Percentiles rank a stretch among this genome's conserved stretches.
These are phyloP conservation scores for Solanum bulbocastanum DNA, from an alignment of 257 asterid species.

Conservation along the genomic window DNA sequence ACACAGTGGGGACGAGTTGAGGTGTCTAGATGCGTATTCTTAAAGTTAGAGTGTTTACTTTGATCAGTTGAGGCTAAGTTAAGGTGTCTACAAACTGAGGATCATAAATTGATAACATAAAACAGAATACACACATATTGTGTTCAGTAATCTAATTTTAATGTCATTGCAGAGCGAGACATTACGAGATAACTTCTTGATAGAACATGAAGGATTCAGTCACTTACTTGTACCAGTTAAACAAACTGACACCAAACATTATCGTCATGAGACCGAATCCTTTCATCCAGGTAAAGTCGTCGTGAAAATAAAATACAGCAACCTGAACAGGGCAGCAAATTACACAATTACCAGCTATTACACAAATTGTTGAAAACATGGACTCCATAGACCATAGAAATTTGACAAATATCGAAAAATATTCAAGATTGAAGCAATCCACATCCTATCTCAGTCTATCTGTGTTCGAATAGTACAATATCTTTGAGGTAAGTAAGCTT, in stretches of 20 bases:
- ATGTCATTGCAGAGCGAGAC: not conserved
- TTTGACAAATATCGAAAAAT: not conserved
- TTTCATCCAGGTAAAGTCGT: conserved; percentile 78
- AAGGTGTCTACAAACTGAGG: not conserved
- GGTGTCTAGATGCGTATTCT: not conserved
- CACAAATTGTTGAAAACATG: not conserved
- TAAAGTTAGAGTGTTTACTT: not conserved
- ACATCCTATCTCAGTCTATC: not conserved
- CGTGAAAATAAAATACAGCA: conserved; percentile 93
- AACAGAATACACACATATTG: not conserved
- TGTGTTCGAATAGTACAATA: not conserved
- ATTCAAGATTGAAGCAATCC: not conserved
- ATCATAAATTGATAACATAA: not conserved
- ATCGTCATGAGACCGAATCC: conserved; percentile 75
- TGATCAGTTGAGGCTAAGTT: not conserved
- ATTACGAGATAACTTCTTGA: not conserved
- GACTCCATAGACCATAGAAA: not conserved
- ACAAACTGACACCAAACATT: conserved; percentile 84
- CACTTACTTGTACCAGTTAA: conserved; percentile 99
- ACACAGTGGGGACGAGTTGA: not conserved
- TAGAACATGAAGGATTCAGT: not conserved
- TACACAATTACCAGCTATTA: not conserved
- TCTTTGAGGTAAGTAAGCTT: not conserved
- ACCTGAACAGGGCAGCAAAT: conserved; percentile 37
- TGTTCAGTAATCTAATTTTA: not conserved